Percentiles rank a stretch among this genome's conserved stretches.
phyloP scores from a whole-genome alignment of 305 asterid species.

The Plantago coronopus region DNA sequence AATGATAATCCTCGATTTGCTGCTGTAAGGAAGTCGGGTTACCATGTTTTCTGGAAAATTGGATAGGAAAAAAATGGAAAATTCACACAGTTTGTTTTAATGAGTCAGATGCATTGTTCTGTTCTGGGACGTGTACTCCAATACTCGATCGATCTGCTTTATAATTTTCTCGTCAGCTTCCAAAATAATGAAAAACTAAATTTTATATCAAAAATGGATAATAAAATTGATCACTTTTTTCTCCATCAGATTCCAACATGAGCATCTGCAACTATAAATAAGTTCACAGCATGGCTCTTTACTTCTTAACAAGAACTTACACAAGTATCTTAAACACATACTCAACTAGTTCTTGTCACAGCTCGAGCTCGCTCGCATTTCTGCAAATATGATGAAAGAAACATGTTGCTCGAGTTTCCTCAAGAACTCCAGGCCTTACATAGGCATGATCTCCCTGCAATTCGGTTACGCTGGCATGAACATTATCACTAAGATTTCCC shows the following conservation, averaged over 20 bases:
- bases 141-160: conserved; percentile 33
- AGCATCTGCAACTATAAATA: conserved; percentile 28
- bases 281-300: conserved; percentile 5
- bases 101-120: conserved; percentile 49
- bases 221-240: too few species aligned
- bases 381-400: conserved; percentile 24
- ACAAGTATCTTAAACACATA: background rate
- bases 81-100: conserved; percentile 35
- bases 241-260: conserved; percentile 35
- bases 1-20: too few species aligned
- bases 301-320: conserved; percentile 15
- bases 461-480: conserved; percentile 61
- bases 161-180: conserved; percentile 40
- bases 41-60: too few species aligned
- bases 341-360: background rate
- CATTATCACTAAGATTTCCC: conserved; percentile 46
- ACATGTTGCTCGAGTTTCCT: conserved; percentile 15
- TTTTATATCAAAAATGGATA: conserved; percentile 26
- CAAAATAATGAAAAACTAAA: conserved; percentile 22
- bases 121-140: conserved; percentile 43
- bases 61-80: conserved; percentile 2
- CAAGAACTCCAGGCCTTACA: conserved; percentile 36
- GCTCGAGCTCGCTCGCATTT: background rate
- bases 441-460: conserved; percentile 45
- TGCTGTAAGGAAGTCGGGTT: too few species aligned